Evolutionary conservation across 306 rosid genomes (phyloP), one percentile per base, ranked within the genome.

Genomic region (Cicer cuneatum): DNA sequence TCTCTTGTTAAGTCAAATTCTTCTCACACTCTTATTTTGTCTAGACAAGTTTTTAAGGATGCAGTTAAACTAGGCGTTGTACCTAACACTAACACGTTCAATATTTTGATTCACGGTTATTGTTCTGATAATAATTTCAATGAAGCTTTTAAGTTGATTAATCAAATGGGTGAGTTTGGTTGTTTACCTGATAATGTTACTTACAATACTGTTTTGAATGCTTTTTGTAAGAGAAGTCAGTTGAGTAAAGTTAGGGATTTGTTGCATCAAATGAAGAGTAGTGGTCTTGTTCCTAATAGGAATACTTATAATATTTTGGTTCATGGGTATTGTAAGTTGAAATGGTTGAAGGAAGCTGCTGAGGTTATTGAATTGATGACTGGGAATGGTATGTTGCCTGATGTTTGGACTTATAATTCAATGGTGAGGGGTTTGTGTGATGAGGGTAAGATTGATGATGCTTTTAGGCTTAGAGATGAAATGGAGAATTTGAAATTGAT

Each of bases 371-470:
- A 91, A 29, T 75, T 91, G 81, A 91, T 93, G 98, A 83, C 86
- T 0, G 76, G 40, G 16, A 79, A 76, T 29, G 49, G 67, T 53
- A 49, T 80, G 80, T 62, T 87, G 76, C 92, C 97, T 0, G 91
- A 88, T 91, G 59, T 88, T 62, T 87, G 96, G 96, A 93, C 98
- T 39, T 93, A 87, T 61, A 93, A 91, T 54, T 88, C 90, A 42
- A 63, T 93, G 87, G 56, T 91, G 0, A 83, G 81, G 46, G 97
- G 94, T 41, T 72, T 88, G 15, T 87, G 96, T 71, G 85, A 84
- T n/a, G 85, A 82, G 38, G 97, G 97, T 37, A 91, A 70, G 86
- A 73, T 91, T 24, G 88, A 87, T 11, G 96, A 89, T 40, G 96
- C 98, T 7, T 40, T 89, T 66, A 77, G 85, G 83, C 71, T 93